phyloP scores from a whole-genome alignment of 2,329 filamentous ascomycete genomes.

The Penicillium sp. region DNA sequence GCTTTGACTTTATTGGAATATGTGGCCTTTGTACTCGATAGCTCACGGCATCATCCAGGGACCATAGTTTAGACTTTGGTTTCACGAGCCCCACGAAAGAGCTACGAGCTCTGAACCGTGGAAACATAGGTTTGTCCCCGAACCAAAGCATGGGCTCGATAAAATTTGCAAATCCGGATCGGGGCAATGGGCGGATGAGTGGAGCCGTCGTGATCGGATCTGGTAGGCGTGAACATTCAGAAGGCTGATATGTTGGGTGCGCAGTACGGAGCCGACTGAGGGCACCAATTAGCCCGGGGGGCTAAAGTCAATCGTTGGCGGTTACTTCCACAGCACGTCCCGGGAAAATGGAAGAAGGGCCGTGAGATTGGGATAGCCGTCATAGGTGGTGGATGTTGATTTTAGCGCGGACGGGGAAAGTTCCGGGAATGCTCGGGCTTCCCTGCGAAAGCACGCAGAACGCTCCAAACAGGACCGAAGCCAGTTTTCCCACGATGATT shows the following conservation, averaged over 20 bases:
- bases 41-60: neutral
- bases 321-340: neutral
- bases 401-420: conserved; percentile 3
- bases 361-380: conserved; percentile 13
- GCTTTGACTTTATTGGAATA: neutral
- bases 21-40: neutral
- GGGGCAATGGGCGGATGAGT: neutral
- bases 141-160: neutral
- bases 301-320: conserved; percentile 6
- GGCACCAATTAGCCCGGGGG: neutral
- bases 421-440: neutral
- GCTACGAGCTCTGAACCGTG: neutral
- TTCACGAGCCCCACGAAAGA: neutral
- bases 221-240: neutral
- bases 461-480: conserved; percentile 1
- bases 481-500: neutral
- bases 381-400: conserved; percentile 1
- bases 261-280: neutral
- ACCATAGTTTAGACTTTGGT: neutral
- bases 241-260: neutral
- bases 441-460: neutral
- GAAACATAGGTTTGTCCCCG: neutral
- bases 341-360: neutral
- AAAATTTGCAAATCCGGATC: neutral
- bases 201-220: conserved; percentile 2